These are phyloP conservation scores for Diaporthe amygdali DNA, from an alignment of 2,329 filamentous ascomycete genomes.

Conservation along the genomic window DNA sequence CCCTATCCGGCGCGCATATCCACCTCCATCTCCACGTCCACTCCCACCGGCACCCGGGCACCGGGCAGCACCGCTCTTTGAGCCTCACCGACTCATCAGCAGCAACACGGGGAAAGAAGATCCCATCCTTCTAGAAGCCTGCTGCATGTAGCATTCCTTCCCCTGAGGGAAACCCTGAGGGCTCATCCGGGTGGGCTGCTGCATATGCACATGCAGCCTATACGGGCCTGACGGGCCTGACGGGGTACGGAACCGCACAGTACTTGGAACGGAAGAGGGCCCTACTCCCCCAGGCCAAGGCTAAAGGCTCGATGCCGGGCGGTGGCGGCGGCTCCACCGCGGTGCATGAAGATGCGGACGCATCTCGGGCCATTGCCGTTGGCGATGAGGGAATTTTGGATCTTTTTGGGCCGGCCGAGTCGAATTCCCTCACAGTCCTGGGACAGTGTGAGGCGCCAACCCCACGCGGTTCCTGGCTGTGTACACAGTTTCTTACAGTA, in stretches of 20 bases:
- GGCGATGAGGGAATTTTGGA: slow-evolving; percentile 12
- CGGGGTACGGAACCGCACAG: slow-evolving; percentile 12
- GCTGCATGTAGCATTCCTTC: background rate
- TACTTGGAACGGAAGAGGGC: background rate
- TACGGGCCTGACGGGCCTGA: no score
- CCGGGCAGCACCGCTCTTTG: slow-evolving; percentile 3
- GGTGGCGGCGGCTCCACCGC: background rate
- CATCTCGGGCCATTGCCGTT: slow-evolving; percentile 15
- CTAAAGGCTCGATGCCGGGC: background rate
- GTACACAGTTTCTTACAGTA: background rate
- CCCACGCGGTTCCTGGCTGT: background rate
- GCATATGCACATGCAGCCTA: slow-evolving; percentile 15
- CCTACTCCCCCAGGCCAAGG: background rate
- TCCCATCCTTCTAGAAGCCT: slow-evolving; percentile 13
- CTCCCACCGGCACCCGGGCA: slow-evolving; percentile 8
- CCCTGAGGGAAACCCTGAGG: background rate
- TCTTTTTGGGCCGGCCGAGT: background rate
- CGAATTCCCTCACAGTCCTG: slow-evolving; percentile 17
- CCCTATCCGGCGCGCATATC: background rate
- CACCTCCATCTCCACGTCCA: background rate
- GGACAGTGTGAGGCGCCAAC: background rate
- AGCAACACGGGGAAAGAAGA: background rate
- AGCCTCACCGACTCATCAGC: background rate
- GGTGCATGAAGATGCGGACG: slow-evolving; percentile 9
- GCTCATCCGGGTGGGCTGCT: slow-evolving; percentile 3